A percentile compares a stretch with the other conserved stretches of the same genome.
Evolutionary conservation across 345 rosid species (phyloP).

Genomic region (Heritiera littoralis): DNA sequence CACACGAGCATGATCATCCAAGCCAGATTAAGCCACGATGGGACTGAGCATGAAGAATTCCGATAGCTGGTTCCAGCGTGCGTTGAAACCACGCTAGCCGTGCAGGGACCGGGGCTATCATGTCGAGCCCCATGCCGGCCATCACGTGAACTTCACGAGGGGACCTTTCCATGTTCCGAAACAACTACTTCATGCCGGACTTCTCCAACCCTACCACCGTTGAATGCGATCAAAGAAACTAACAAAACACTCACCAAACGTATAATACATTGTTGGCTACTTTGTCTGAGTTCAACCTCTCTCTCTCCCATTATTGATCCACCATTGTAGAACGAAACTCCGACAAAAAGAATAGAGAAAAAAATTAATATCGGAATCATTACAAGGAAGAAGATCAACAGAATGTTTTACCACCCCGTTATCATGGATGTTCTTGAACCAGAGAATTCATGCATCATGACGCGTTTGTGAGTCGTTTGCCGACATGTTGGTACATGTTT

Average conservation of each 20-base stretch:
- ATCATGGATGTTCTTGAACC: slow-evolving; percentile 18
- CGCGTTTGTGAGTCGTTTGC: slow-evolving; percentile 34
- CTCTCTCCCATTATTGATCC: slow-evolving; percentile 21
- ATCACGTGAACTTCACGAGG: slow-evolving; percentile 49
- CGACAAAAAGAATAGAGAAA: slow-evolving; percentile 42
- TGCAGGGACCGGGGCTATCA: slow-evolving; percentile 13
- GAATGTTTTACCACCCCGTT: slow-evolving; percentile 26
- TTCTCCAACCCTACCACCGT: slow-evolving; percentile 27
- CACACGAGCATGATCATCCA: slow-evolving; percentile 8
- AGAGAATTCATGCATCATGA: slow-evolving; percentile 32
- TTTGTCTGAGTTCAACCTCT: slow-evolving; percentile 12
- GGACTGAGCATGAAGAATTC: neutral
- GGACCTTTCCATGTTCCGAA: slow-evolving; percentile 14
- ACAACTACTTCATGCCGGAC: neutral
- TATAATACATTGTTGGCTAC: slow-evolving; percentile 12
- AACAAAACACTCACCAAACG: slow-evolving; percentile 27
- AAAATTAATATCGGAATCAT: slow-evolving; percentile 15
- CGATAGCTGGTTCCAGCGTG: neutral
- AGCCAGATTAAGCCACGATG: slow-evolving; percentile 8
- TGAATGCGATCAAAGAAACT: neutral
- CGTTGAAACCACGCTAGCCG: neutral
- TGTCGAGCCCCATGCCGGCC: slow-evolving; percentile 29
- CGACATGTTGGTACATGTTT: slow-evolving; percentile 33
- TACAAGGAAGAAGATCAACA: slow-evolving; percentile 20
- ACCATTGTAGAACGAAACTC: slow-evolving; percentile 29